These are phyloP conservation scores for Epicoccum sorghinum DNA, from an alignment of 2,329 filamentous ascomycete genomes.

Conservation along the genomic window DNA sequence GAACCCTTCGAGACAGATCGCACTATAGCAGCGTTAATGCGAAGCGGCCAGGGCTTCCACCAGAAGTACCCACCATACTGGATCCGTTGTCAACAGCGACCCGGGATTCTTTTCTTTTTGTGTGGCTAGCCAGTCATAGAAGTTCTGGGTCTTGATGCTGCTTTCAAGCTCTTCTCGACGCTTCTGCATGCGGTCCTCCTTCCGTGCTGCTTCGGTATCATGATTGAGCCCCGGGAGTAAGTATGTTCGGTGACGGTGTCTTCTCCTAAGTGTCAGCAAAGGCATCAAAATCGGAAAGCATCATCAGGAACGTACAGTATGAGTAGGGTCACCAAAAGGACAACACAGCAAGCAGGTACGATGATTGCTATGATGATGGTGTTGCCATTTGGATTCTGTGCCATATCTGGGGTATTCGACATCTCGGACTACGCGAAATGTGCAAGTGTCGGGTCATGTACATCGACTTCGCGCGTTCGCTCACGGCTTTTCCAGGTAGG, in stretches of 20 bases:
- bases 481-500: conserved; percentile 4
- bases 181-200: conserved; percentile 33
- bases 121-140: conserved; percentile 40
- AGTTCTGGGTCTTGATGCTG: conserved; percentile 39
- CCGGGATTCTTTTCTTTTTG: conserved; percentile 31
- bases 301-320: conserved; percentile 30
- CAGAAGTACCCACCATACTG: conserved; percentile 34
- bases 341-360: conserved; percentile 39
- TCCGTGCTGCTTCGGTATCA: conserved; percentile 18
- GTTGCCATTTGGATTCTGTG: conserved; percentile 12
- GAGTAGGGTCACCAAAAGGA: conserved; percentile 39
- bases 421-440: neutral
- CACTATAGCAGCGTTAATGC: conserved; percentile 27
- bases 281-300: neutral
- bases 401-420: conserved; percentile 1
- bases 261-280: conserved; percentile 10
- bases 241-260: conserved; percentile 29
- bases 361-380: conserved; percentile 39
- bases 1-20: conserved; percentile 48
- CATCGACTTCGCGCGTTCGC: neutral
- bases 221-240: conserved; percentile 26
- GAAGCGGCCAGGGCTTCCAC: neutral
- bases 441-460: neutral
- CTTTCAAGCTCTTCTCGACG: conserved; percentile 40
- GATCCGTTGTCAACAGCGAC: conserved; percentile 22